Evolutionary conservation across 2,329 filamentous ascomycete genomes (phyloP).

Genomic region (Verticillium zaregamsianum): DNA sequence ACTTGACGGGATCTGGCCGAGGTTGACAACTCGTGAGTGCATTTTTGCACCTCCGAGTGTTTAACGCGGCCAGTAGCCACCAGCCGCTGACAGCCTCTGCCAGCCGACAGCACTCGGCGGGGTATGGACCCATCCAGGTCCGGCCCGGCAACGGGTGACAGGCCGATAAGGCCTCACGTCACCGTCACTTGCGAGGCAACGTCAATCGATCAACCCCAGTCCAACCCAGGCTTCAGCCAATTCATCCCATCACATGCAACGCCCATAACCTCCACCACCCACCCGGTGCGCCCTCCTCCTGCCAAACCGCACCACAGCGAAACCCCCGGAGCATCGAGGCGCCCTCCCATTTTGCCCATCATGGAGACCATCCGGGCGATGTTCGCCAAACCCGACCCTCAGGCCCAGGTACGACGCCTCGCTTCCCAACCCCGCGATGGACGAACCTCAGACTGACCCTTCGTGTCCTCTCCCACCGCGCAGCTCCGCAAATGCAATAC

Average conservation of each 20-base stretch:
- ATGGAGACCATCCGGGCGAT: slow-evolving; percentile 88
- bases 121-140: background rate
- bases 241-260: background rate
- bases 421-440: background rate
- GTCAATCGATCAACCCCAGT: background rate
- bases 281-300: background rate
- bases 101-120: background rate
- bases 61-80: background rate
- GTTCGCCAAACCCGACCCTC: slow-evolving; percentile 88
- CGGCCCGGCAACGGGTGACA: background rate
- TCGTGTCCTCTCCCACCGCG: background rate
- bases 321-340: background rate
- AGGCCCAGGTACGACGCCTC: slow-evolving; percentile 68
- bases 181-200: background rate
- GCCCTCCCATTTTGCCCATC: slow-evolving; percentile 18
- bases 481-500: slow-evolving; percentile 95
- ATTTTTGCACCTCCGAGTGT: background rate
- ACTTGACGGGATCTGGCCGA: too few species aligned
- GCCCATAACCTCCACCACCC: background rate
- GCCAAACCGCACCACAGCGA: background rate
- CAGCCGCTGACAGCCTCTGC: too few species aligned
- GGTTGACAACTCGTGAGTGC: too few species aligned
- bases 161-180: background rate
- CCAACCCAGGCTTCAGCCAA: background rate
- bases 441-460: background rate